Base-by-base conservation (phyloP, 148 eudicot genomes). In the Linanthus parryae region DNA sequence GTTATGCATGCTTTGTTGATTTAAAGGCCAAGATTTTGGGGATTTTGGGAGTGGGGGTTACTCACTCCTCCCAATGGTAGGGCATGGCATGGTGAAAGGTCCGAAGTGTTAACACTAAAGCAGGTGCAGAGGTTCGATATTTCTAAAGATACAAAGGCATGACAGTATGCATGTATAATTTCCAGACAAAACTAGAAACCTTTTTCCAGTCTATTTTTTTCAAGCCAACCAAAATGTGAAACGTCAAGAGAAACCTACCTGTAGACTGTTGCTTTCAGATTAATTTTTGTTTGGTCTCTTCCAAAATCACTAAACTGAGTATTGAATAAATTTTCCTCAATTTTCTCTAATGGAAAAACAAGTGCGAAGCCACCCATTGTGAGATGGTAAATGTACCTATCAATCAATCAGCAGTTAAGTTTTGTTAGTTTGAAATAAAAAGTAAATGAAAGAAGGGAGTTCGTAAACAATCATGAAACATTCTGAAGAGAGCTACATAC, bases 281-380 rank as follows among this genome's bases (percentile, higher is more conserved):
- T 78, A 50, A 83, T 83, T 74, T 88, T 88, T 28, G 81, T 71
- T 39, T 33, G 64, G 54, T 83, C 92, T 46, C 75, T 52, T 44
- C 73, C 77, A 8, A 39, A 41, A 33, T 63, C 61, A 66, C 78
- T 58, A 27, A 38, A 63, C 62, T 71, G 57, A 47, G 48, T 42
- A 48, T 57, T 35, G 18, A 77, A 67, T 27, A 15, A 44, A 48
- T 57, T 54, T 44, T 36, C 56, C 52, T 18, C 61, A 6, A 21
- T 50, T 55, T 49, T 37, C 22, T 66, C 78, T 17, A 67, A 50
- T 29, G 88, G 83, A 68, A 88, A 83, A 39, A 65, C 70, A 52
- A 88, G 83, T 27, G 92, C 96, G 64, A 73, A 74, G 21, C 92
- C 92, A 56, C 80, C 88, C 28, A 76, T 52, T 48, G 96, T 83